A percentile compares a stretch with the other conserved stretches of the same genome.
These are phyloP conservation scores for Amphibolis antarctica DNA, from an alignment of 106 monocot genomes.

Conservation along the genomic window DNA sequence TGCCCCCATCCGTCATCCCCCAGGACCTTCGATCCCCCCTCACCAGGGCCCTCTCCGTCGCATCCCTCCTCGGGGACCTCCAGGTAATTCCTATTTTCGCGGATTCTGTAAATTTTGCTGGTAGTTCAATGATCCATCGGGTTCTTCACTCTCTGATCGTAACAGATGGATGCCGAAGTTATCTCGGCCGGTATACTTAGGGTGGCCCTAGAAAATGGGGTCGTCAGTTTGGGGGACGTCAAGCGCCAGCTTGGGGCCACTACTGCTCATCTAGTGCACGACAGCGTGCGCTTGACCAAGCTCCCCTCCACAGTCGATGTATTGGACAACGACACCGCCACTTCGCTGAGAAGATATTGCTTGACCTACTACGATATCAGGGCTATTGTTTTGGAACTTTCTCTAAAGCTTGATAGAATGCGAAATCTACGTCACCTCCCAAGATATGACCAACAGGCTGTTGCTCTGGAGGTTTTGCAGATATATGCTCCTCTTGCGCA, in stretches of 20 bases:
- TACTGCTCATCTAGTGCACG: slow-evolving; percentile 65
- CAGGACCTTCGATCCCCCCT: slow-evolving; percentile 38
- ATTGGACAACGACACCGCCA: slow-evolving; percentile 59
- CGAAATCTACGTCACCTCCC: slow-evolving; percentile 54
- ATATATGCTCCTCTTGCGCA: slow-evolving; percentile 92
- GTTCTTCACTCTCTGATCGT: neutral
- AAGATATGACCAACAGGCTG: slow-evolving; percentile 49
- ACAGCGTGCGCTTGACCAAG: slow-evolving; percentile 56
- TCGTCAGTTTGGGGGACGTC: slow-evolving; percentile 50
- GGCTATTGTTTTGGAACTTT: slow-evolving; percentile 63
- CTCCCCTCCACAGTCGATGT: slow-evolving; percentile 47
- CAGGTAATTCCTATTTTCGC: slow-evolving; percentile 28
- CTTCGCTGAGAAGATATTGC: slow-evolving; percentile 54
- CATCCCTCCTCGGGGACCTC: slow-evolving; percentile 61
- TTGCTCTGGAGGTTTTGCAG: slow-evolving; percentile 70
- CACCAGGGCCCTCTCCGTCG: slow-evolving; percentile 49
- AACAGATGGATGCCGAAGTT: slow-evolving; percentile 98
- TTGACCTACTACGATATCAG: slow-evolving; percentile 85
- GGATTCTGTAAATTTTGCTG: no score
- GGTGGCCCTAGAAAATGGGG: slow-evolving; percentile 47
- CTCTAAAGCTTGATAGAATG: slow-evolving; percentile 73
- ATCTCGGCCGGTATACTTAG: slow-evolving; percentile 79
- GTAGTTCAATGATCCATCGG: neutral
- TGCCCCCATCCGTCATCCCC: slow-evolving; percentile 18
- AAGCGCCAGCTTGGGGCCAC: slow-evolving; percentile 49